A percentile compares a stretch with the other conserved stretches of the same genome.
Evolutionary conservation across 2,329 filamentous ascomycete genomes (phyloP).

Genomic region (Colletotrichum cordylinicola): DNA sequence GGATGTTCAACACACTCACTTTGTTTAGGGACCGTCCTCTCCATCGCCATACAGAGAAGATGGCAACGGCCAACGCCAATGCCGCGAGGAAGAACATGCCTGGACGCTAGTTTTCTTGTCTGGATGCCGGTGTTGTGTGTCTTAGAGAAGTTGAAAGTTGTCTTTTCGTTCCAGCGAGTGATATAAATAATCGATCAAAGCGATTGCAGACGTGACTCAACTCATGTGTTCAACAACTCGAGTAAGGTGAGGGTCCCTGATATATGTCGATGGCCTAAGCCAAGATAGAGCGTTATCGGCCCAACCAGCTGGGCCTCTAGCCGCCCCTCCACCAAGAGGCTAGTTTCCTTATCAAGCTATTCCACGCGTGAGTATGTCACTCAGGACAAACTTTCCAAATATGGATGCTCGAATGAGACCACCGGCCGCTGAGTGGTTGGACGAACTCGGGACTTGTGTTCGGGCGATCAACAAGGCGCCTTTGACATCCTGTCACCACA

Average conservation of each 20-base stretch:
- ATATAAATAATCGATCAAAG: background rate
- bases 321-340: background rate
- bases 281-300: constrained; percentile 12
- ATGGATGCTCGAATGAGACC: background rate
- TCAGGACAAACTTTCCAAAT: background rate
- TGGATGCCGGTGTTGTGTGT: too few species aligned
- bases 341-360: background rate
- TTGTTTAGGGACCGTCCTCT: background rate
- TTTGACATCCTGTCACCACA: background rate
- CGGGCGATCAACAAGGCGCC: background rate
- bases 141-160: background rate
- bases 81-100: background rate
- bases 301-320: background rate
- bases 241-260: background rate
- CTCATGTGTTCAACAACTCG: background rate
- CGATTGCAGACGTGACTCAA: background rate
- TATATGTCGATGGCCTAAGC: background rate
- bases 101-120: too few species aligned
- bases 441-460: background rate
- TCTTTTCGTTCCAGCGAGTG: background rate
- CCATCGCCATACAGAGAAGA: background rate
- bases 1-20: background rate
- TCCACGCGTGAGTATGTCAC: background rate
- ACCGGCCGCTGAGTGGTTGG: background rate
- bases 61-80: background rate